phyloP scores from a whole-genome alignment of 1,139 yeast genomes.

The Hansenula lynferdii region DNA sequence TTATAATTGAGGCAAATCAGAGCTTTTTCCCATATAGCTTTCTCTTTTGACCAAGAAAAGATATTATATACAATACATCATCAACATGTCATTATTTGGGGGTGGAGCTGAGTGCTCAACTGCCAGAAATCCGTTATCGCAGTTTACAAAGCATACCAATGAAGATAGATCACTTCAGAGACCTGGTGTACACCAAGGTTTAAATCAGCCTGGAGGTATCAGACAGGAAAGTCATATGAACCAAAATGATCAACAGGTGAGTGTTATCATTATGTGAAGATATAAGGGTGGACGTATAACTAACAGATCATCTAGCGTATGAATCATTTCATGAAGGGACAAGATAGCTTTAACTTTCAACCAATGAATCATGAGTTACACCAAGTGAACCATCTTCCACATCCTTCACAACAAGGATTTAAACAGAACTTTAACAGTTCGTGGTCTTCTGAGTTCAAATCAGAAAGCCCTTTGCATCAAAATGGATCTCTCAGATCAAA shows the following conservation, averaged over 20 bases:
- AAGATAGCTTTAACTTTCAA: conserved; percentile 44
- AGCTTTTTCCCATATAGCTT: too few relatives aligned
- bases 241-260: conserved; percentile 22
- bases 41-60: too few relatives aligned
- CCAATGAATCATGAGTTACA: conserved; percentile 56
- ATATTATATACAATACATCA: too few relatives aligned
- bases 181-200: conserved; percentile 29
- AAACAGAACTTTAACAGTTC: too few relatives aligned
- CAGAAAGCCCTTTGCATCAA: conserved; percentile 6
- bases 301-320: conserved; percentile 13
- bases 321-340: conserved; percentile 20
- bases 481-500: conserved; percentile 1
- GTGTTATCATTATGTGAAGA: too few relatives aligned
- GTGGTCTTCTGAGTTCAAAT: conserved; percentile 42
- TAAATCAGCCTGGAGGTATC: conserved; percentile 31
- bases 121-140: conserved; percentile 75
- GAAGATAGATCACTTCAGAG: conserved; percentile 36
- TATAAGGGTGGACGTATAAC: too few relatives aligned
- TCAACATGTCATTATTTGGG: conserved; percentile 64
- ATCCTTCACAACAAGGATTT: conserved; percentile 20
- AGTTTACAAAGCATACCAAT: conserved; percentile 41
- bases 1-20: too few relatives aligned
- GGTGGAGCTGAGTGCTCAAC: conserved; percentile 86
- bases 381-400: conserved; percentile 23
- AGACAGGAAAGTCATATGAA: conserved; percentile 53